Percentiles rank a stretch among this genome's conserved stretches.
Conservation (phyloP, 1,139 yeast genomes). For the Sugiyamaella grinbergsii region DNA sequence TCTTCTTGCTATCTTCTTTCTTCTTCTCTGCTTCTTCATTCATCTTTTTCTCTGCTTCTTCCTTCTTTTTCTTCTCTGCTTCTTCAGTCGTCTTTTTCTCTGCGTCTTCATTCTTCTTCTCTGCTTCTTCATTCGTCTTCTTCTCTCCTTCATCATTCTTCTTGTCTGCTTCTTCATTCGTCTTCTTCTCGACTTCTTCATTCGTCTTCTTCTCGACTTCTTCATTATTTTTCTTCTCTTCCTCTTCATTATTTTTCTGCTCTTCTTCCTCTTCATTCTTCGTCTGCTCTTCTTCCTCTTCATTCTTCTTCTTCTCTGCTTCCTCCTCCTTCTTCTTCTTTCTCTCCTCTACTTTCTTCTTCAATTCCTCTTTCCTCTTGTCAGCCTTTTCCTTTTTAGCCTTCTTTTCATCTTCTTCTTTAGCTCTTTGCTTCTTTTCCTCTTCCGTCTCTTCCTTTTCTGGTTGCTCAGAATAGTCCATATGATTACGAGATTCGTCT, state of each 20-base stretch:
- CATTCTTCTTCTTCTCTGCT: neutral
- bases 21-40: constrained; percentile 1
- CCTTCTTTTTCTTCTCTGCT: constrained; percentile 3
- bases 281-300: constrained; percentile 22
- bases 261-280: constrained; percentile 7
- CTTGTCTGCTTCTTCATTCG: constrained; percentile 9
- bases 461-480: constrained; percentile 21
- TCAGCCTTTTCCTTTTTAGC: neutral
- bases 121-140: constrained; percentile 6
- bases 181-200: constrained; percentile 3
- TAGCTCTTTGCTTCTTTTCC: constrained; percentile 5
- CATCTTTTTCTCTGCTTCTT: neutral
- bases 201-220: neutral
- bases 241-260: constrained; percentile 8
- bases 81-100: constrained; percentile 2
- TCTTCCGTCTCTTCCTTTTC: constrained; percentile 21
- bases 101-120: constrained; percentile 7
- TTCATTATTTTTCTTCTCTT: constrained; percentile 7
- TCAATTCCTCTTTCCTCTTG: neutral
- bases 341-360: constrained; percentile 3
- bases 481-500: constrained; percentile 15
- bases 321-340: constrained; percentile 12
- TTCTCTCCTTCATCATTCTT: constrained; percentile 23
- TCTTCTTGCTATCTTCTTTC: constrained; percentile 9
- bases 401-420: constrained; percentile 3